Evolutionary conservation across 331 rosid genomes (phyloP).

Genomic region (Spiraea crenata): DNA sequence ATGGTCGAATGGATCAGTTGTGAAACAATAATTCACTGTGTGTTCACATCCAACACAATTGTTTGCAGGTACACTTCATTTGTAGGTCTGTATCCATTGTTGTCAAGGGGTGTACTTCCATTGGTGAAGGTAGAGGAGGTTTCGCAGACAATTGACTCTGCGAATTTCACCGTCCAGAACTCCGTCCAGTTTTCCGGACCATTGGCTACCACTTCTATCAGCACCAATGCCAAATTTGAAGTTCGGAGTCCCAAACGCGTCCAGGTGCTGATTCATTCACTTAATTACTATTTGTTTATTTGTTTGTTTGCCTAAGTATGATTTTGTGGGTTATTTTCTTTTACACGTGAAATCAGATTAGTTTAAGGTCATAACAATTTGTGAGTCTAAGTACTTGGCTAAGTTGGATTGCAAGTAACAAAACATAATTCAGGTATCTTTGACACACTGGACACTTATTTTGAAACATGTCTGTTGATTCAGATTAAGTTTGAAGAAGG

Average conservation of each 20-base stretch:
- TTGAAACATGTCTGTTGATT: slow-evolving; percentile 1
- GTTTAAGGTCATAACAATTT: background rate
- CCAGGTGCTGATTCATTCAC: slow-evolving; percentile 46
- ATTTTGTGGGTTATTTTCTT: background rate
- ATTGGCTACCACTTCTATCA: slow-evolving; percentile 73
- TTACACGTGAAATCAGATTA: background rate
- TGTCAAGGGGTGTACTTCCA: slow-evolving; percentile 64
- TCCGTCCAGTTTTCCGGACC: slow-evolving; percentile 79
- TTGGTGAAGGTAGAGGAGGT: slow-evolving; percentile 80
- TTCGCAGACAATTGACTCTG: slow-evolving; percentile 81
- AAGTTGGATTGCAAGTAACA: background rate
- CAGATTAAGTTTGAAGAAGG: slow-evolving; percentile 89
- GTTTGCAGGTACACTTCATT: slow-evolving; percentile 69
- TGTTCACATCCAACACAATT: too few relatives aligned
- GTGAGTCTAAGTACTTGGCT: background rate
- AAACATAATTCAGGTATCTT: background rate
- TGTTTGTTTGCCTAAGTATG: background rate
- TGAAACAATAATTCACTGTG: background rate
- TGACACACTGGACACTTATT: background rate
- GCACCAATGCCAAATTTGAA: slow-evolving; percentile 73
- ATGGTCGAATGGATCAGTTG: too few relatives aligned
- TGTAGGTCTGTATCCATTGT: slow-evolving; percentile 70
- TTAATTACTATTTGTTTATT: background rate
- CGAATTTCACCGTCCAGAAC: slow-evolving; percentile 64
- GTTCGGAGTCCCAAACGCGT: slow-evolving; percentile 87